Evolutionary conservation across 148 eudicot species (phyloP).

Genomic region (Rhododendron simsii): DNA sequence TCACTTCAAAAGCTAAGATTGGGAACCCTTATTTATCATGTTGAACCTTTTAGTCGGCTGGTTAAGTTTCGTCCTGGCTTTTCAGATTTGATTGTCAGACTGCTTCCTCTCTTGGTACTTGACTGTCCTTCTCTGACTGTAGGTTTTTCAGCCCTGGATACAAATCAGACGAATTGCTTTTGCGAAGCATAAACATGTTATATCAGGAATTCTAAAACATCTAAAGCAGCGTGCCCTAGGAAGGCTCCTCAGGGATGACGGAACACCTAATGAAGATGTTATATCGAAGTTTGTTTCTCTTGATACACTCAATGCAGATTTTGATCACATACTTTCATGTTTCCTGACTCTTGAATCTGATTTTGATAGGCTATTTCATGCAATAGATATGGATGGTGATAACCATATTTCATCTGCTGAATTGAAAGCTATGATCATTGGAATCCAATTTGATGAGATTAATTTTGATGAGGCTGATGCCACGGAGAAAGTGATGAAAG

Average conservation of each 20-base stretch:
- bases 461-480: slow-evolving; percentile 46
- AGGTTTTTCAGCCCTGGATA: slow-evolving; percentile 87
- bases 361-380: slow-evolving; percentile 52
- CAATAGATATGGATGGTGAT: slow-evolving; percentile 49
- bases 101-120: neutral
- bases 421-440: slow-evolving; percentile 64
- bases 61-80: neutral
- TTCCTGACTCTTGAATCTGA: slow-evolving; percentile 3
- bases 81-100: neutral
- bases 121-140: slow-evolving; percentile 6
- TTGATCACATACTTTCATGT: neutral
- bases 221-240: slow-evolving; percentile 52
- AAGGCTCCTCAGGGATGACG: slow-evolving; percentile 46
- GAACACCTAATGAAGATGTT: slow-evolving; percentile 39
- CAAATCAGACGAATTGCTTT: slow-evolving; percentile 53
- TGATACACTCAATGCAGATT: neutral
- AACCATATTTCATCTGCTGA: slow-evolving; percentile 46
- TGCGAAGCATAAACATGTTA: slow-evolving; percentile 59
- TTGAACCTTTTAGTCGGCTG: slow-evolving; percentile 5
- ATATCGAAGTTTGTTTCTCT: slow-evolving; percentile 35
- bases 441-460: slow-evolving; percentile 60
- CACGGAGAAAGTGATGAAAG: slow-evolving; percentile 52
- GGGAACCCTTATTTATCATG: neutral
- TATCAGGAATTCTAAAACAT: slow-evolving; percentile 61
- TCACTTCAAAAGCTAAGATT: neutral